Conservation (phyloP, 768 basidiomycete genomes). For the Boletus vermiculosoides region DNA sequence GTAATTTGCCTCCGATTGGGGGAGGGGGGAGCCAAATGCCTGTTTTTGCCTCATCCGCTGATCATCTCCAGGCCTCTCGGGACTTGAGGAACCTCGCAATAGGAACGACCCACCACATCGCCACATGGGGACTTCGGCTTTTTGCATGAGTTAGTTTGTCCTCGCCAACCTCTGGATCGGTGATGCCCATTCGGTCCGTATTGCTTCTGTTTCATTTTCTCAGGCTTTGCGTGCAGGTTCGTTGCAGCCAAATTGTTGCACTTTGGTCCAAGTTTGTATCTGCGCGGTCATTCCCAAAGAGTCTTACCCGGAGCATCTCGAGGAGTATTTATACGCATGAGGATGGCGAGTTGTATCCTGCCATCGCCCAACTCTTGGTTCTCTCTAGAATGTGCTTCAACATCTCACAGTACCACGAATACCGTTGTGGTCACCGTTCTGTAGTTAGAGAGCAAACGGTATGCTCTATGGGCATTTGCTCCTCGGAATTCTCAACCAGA, state of each 20-base stretch:
- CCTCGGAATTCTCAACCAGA: background rate
- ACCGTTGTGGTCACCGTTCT: slow-evolving; percentile 33
- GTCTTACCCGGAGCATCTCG: slow-evolving; percentile 1
- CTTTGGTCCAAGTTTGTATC: slow-evolving; percentile 1
- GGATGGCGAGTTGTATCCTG: background rate
- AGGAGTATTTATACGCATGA: slow-evolving; percentile 24
- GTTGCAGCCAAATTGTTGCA: background rate
- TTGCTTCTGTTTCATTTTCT: slow-evolving; percentile 18
- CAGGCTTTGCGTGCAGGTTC: slow-evolving; percentile 12
- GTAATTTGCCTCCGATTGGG: background rate
- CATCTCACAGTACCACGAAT: slow-evolving; percentile 34
- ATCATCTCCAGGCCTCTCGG: slow-evolving; percentile 3
- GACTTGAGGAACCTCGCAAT: slow-evolving; percentile 5
- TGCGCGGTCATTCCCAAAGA: slow-evolving; percentile 5
- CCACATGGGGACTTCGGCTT: slow-evolving; percentile 11
- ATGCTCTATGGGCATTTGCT: slow-evolving; percentile 3
- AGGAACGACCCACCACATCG: slow-evolving; percentile 8
- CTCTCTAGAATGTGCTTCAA: slow-evolving; percentile 33
- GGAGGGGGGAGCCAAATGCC: background rate
- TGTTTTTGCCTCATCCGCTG: background rate
- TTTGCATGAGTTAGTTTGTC: slow-evolving; percentile 9
- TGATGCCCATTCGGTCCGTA: slow-evolving; percentile 9
- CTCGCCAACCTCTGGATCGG: slow-evolving; percentile 2
- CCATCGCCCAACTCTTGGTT: background rate
- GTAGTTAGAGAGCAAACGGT: slow-evolving; percentile 37